phyloP scores from a whole-genome alignment of 2,329 filamentous ascomycete species.

The Fusarium verrucosum region DNA sequence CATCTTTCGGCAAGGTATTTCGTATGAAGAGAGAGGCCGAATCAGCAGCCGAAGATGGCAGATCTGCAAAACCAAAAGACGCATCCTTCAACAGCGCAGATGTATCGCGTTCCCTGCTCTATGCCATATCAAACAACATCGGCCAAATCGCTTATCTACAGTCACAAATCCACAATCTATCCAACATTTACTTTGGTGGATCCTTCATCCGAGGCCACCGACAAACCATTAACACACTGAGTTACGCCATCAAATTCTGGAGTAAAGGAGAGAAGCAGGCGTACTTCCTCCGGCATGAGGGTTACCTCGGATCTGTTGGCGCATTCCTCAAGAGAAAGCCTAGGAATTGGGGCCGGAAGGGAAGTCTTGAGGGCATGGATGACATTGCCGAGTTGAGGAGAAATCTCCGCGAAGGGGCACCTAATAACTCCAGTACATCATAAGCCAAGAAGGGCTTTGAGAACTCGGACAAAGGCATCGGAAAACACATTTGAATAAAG shows the following conservation, averaged over 20 bases:
- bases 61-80: slow-evolving; percentile 59
- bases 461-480: neutral
- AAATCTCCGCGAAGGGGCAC: slow-evolving; percentile 29
- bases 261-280: slow-evolving; percentile 92
- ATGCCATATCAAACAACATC: slow-evolving; percentile 97
- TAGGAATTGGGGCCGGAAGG: slow-evolving; percentile 86
- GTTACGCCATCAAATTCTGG: slow-evolving; percentile 98
- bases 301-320: slow-evolving; percentile 92
- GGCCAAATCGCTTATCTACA: slow-evolving; percentile 98
- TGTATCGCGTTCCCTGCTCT: slow-evolving; percentile 89
- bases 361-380: slow-evolving; percentile 71
- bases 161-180: slow-evolving; percentile 89
- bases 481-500: neutral
- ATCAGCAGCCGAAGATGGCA: slow-evolving; percentile 76
- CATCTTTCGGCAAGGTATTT: slow-evolving; percentile 96
- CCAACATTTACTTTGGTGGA: slow-evolving; percentile 96
- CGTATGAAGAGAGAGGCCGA: slow-evolving; percentile 90
- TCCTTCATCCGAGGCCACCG: slow-evolving; percentile 96
- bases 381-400: slow-evolving; percentile 47
- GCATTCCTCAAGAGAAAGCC: slow-evolving; percentile 94
- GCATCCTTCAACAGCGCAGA: slow-evolving; percentile 77
- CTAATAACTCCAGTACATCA: slow-evolving; percentile 10
- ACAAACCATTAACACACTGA: slow-evolving; percentile 97
- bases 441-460: neutral
- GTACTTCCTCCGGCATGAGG: slow-evolving; percentile 94